Evolutionary conservation across 2,329 filamentous ascomycete genomes (phyloP), one percentile per base, ranked within the genome.

Genomic region (Mariannaea elegans): DNA sequence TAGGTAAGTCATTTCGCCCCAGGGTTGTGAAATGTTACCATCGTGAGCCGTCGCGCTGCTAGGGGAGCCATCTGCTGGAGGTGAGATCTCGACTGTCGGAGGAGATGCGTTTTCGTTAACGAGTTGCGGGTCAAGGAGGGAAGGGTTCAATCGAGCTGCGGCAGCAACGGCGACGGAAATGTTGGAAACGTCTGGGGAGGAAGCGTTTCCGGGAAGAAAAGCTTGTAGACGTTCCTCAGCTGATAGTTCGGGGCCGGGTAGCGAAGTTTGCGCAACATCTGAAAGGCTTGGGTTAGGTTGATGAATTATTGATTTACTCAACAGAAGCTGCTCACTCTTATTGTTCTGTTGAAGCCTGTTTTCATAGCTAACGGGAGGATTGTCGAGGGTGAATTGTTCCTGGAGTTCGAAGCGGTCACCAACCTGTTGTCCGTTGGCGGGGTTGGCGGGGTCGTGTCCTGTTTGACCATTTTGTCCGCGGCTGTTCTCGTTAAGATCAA

Each of bases 401-500:
- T 87, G 84, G 10, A 87, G 70, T 63, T 87, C 84, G 61, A 86
- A 81, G 41, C 76, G 76, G 41, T 80, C 78, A 34, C 65, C 55
- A 9, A 68, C 61, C 59, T 70, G 64, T 21, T 71, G 62, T 44
- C 48, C 53, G 21, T 67, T 71, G 61, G 56, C 41, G 56, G 68
- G 61, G 60, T 71, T 63, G 49, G 65, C 57, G 61, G 67, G 70
- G 59, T 68, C 71, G 61, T 78, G 18, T 70, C 72, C 63, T 45
- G 79, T 65, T 21, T 70, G 67, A 27, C 62, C 66, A 23, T 70
- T 80, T 61, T 84, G 77, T 56, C 81, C 80, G 66, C 85, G 84
- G 51, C 82, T 84, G 71, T 87, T 87, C 69, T 88, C 84, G 60
- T 81, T 85, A 14, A 87, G 80, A 67, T 91, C 90, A 58, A 95